These are phyloP conservation scores for Kodamaea suecica DNA, from an alignment of 1,139 yeast genomes.

Conservation along the genomic window DNA sequence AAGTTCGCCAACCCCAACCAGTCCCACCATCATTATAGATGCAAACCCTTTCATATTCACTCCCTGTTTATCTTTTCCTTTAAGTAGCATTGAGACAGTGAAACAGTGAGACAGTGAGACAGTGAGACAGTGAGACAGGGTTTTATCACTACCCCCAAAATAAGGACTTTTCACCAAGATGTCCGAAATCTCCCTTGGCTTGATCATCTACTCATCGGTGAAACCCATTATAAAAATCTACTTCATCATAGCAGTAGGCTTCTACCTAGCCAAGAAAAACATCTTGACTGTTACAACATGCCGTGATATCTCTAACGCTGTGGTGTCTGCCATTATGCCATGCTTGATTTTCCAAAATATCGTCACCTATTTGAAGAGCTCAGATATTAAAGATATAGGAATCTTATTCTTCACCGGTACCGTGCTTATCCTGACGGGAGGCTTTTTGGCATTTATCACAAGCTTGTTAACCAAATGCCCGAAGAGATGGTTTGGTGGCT, in stretches of 20 bases:
- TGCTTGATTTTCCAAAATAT: slow-evolving; percentile 76
- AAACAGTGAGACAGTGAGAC: too few species aligned
- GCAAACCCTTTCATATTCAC: too few species aligned
- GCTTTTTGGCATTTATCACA: slow-evolving; percentile 32
- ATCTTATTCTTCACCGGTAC: slow-evolving; percentile 59
- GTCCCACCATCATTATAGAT: too few species aligned
- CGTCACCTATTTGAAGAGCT: slow-evolving; percentile 63
- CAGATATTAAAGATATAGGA: slow-evolving; percentile 74
- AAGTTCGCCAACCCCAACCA: too few species aligned
- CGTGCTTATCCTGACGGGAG: slow-evolving; percentile 40
- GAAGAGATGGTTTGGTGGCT: slow-evolving; percentile 75
- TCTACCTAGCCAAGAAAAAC: slow-evolving; percentile 59
- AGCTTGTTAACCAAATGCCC: slow-evolving; percentile 52
- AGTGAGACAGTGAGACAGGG: too few species aligned
- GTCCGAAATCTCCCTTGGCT: slow-evolving; percentile 59
- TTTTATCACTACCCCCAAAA: too few species aligned
- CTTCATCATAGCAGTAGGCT: slow-evolving; percentile 70
- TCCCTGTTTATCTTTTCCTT: too few species aligned
- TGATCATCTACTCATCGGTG: slow-evolving; percentile 72
- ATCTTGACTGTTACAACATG: slow-evolving; percentile 72
- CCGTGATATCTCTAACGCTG: slow-evolving; percentile 67
- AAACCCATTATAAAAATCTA: slow-evolving; percentile 89
- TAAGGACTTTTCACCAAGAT: too few species aligned
- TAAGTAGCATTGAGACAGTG: too few species aligned
- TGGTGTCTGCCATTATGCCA: slow-evolving; percentile 73